Percentiles rank a stretch among this genome's conserved stretches.
Conservation (phyloP, 2,329 filamentous ascomycete species). For the Pseudogymnoascus sp. region DNA sequence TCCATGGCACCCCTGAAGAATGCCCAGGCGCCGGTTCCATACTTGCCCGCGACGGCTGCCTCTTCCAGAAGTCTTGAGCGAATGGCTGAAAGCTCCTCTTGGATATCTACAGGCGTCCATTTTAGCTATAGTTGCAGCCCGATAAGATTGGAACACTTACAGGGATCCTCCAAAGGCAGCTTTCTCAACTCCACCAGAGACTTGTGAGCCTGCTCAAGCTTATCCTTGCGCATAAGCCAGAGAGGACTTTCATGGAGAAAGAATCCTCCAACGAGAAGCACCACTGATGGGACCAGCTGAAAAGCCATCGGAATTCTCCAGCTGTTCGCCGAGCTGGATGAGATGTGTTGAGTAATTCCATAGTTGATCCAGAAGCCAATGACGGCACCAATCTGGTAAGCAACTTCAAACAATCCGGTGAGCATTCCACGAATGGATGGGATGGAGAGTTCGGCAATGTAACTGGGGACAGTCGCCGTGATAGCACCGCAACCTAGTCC, state of each 20-base stretch:
- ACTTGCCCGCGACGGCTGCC: not conserved
- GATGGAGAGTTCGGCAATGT: slow-evolving; percentile 29
- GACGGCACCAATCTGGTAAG: slow-evolving; percentile 29
- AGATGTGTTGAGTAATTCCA: slow-evolving; percentile 26
- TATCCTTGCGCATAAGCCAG: slow-evolving; percentile 47
- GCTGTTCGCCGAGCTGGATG: slow-evolving; percentile 19
- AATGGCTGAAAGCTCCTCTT: not conserved
- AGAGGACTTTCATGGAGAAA: slow-evolving; percentile 49
- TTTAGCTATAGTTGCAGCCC: not conserved
- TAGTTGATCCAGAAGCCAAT: slow-evolving; percentile 33
- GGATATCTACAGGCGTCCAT: not conserved
- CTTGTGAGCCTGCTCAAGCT: not conserved
- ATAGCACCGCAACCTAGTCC: slow-evolving; percentile 29
- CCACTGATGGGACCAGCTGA: slow-evolving; percentile 49
- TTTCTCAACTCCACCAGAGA: not conserved
- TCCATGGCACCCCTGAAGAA: slow-evolving; percentile 22
- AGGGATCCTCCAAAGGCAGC: not conserved
- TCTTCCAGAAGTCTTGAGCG: not conserved
- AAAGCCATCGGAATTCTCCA: slow-evolving; percentile 39
- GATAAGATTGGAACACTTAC: not conserved
- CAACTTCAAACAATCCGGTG: slow-evolving; percentile 26
- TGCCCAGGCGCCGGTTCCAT: slow-evolving; percentile 18
- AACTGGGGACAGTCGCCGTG: slow-evolving; percentile 29
- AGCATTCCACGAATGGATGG: slow-evolving; percentile 29
- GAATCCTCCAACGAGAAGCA: slow-evolving; percentile 45